phyloP scores from a whole-genome alignment of 139 green algal genomes.

The Zygnema circumcarinatum region DNA sequence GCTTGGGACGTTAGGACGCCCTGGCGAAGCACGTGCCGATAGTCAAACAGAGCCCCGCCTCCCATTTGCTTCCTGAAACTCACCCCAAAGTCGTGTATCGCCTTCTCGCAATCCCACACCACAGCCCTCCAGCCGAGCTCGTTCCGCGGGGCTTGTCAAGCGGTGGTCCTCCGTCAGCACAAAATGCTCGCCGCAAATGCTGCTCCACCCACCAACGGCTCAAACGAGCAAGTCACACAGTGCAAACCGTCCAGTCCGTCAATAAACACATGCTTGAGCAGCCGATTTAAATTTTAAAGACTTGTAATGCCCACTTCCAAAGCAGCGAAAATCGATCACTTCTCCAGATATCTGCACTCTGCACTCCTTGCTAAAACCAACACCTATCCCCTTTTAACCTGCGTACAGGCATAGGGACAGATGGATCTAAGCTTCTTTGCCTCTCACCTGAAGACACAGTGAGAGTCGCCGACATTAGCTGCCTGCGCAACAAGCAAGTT shows the following conservation, averaged over 20 bases:
- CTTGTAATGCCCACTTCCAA: too few species aligned
- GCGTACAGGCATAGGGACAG: not conserved
- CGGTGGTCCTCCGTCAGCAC: constrained; percentile 74
- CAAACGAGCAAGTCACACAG: too few species aligned
- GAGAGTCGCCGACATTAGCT: constrained; percentile 79
- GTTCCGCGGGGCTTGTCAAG: constrained; percentile 67
- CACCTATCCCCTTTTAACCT: constrained; percentile 5
- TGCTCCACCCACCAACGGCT: not conserved
- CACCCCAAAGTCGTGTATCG: constrained; percentile 70
- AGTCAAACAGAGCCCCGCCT: too few species aligned
- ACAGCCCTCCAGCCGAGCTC: constrained; percentile 64
- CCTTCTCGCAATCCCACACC: constrained; percentile 65
- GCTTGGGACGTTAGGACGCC: too few species aligned
- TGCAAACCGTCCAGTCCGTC: too few species aligned
- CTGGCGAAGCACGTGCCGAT: too few species aligned
- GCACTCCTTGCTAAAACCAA: not conserved
- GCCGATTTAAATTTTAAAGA: too few species aligned
- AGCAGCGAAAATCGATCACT: not conserved
- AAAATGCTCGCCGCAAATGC: constrained; percentile 19
- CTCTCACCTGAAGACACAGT: constrained; percentile 56
- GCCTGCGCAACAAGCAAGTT: constrained; percentile 57
- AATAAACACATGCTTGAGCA: too few species aligned
- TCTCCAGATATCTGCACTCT: constrained; percentile 13
- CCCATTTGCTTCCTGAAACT: not conserved
- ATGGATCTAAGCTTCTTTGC: not conserved